phyloP scores from a whole-genome alignment of 2,329 filamentous ascomycete species.

The Aspergillus proliferans region DNA sequence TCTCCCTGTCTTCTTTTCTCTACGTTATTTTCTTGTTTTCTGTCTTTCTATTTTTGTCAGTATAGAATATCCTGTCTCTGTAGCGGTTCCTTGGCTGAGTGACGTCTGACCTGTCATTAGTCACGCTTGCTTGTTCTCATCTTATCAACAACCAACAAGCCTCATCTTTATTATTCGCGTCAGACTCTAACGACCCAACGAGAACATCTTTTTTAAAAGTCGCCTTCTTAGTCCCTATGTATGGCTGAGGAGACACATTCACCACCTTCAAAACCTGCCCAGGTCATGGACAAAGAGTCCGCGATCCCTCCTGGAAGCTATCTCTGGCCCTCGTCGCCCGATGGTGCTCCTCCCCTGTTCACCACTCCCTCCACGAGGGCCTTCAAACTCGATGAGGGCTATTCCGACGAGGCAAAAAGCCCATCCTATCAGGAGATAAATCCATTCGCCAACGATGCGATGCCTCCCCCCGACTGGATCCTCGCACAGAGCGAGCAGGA shows the following conservation, averaged over 20 bases:
- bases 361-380: conserved; percentile 30
- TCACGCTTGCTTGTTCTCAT: too few species aligned
- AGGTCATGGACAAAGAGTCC: conserved; percentile 27
- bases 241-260: neutral
- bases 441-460: conserved; percentile 32
- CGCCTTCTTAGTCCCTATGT: neutral
- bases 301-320: conserved; percentile 11
- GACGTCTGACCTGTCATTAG: too few species aligned
- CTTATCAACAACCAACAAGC: too few species aligned
- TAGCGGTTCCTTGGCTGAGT: too few species aligned
- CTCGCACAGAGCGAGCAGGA: conserved; percentile 49
- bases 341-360: conserved; percentile 22
- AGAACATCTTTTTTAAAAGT: too few species aligned
- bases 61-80: too few species aligned
- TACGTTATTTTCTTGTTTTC: too few species aligned
- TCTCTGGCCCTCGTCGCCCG: conserved; percentile 18
- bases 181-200: too few species aligned
- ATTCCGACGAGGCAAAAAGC: conserved; percentile 66
- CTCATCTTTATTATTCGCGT: too few species aligned
- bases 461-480: conserved; percentile 50
- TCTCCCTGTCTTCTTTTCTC: too few species aligned
- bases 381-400: conserved; percentile 72
- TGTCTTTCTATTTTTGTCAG: too few species aligned
- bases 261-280: neutral
- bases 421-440: conserved; percentile 36